Conservation (phyloP, 495 filamentous ascomycete species). For the Lepraria neglecta region DNA sequence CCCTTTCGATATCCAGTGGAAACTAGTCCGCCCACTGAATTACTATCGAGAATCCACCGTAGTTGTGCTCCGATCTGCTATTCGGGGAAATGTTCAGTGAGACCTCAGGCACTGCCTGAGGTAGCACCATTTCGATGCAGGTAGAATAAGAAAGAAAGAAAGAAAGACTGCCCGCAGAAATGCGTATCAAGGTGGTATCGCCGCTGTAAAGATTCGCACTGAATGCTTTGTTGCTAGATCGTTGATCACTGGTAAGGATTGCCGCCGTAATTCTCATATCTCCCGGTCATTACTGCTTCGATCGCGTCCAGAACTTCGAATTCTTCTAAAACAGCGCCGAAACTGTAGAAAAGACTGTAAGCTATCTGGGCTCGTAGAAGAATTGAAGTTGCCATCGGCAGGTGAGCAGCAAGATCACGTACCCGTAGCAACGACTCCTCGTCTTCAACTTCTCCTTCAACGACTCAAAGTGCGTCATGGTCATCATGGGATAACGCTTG, state of each 20-base stretch:
- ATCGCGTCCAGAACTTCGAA: conserved; percentile 87
- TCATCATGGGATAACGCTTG: conserved; percentile 56
- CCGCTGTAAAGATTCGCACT: not conserved
- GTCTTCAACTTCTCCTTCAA: conserved; percentile 65
- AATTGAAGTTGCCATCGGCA: not conserved
- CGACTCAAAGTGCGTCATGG: conserved; percentile 44
- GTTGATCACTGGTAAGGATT: not conserved
- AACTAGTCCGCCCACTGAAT: not conserved
- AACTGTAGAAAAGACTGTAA: conserved; percentile 42
- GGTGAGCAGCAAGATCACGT: conserved; percentile 32
- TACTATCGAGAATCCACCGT: too few relatives aligned
- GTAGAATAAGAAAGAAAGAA: not conserved
- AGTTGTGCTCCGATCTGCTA: not conserved
- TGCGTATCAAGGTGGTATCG: conserved; percentile 3
- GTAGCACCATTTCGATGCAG: too few relatives aligned
- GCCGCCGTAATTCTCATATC: not conserved
- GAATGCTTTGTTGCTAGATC: not conserved
- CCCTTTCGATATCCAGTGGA: not conserved
- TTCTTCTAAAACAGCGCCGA: conserved; percentile 81
- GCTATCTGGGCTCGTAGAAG: not conserved
- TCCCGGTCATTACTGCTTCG: conserved; percentile 46
- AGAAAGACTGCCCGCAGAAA: not conserved
- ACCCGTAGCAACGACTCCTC: conserved; percentile 93
- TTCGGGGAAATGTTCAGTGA: not conserved
- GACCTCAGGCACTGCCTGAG: conserved; percentile 1